phyloP scores from a whole-genome alignment of 169 alveolate genomes.

The Cryptosporidium xiaoi region DNA sequence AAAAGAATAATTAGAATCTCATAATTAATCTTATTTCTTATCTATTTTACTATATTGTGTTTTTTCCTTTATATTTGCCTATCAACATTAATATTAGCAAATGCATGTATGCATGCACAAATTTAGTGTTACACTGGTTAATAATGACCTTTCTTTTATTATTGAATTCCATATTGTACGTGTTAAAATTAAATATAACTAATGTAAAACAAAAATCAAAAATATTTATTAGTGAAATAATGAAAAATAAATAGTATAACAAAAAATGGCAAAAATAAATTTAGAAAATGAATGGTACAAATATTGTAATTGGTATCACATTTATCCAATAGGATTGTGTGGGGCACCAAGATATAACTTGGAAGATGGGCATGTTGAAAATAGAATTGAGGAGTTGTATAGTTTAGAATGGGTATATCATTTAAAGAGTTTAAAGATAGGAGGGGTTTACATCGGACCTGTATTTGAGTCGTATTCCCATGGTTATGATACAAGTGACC shows the following conservation, averaged over 20 bases:
- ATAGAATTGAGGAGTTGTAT: constrained; percentile 19
- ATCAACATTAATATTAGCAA: too few species aligned
- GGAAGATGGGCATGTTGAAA: constrained; percentile 1
- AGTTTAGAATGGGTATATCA: constrained; percentile 42
- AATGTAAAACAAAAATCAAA: too few species aligned
- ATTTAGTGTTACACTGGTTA: too few species aligned
- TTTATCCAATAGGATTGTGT: constrained; percentile 58
- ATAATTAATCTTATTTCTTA: too few species aligned
- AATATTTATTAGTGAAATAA: neutral
- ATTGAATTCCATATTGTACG: too few species aligned
- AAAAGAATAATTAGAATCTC: too few species aligned
- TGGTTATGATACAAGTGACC: constrained; percentile 68
- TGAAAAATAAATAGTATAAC: neutral
- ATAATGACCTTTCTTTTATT: too few species aligned
- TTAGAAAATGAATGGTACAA: constrained; percentile 37
- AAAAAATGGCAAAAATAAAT: neutral
- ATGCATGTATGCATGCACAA: too few species aligned
- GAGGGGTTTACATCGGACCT: constrained; percentile 71
- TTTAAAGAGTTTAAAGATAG: constrained; percentile 42
- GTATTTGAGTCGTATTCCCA: constrained; percentile 56
- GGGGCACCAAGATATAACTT: constrained; percentile 39
- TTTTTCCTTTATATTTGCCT: neutral
- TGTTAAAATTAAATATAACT: too few species aligned
- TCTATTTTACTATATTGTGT: neutral
- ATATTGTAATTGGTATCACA: constrained; percentile 64